Conservation (phyloP, 2,329 filamentous ascomycete species). For the Periconia sp. region DNA sequence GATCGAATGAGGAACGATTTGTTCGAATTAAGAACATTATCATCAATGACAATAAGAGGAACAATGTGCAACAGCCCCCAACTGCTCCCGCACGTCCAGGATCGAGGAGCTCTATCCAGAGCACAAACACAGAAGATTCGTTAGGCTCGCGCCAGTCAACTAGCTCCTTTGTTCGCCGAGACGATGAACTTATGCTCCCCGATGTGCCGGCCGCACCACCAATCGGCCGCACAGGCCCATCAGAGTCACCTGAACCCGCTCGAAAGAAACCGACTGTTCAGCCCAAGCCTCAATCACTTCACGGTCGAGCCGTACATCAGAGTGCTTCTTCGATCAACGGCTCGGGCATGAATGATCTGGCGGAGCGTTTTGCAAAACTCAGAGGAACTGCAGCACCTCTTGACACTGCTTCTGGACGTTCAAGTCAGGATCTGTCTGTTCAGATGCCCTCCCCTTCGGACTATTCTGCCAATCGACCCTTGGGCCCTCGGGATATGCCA, state of each 20-base stretch:
- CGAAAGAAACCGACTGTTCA: constrained; percentile 55
- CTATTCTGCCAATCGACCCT: constrained; percentile 39
- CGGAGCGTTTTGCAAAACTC: constrained; percentile 47
- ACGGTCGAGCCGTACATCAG: constrained; percentile 64
- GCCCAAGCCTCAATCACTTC: constrained; percentile 71
- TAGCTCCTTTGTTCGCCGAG: constrained; percentile 14
- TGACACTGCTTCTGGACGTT: constrained; percentile 26
- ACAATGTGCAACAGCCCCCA: constrained; percentile 55
- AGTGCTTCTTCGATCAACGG: constrained; percentile 29
- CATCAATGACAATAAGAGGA: constrained; percentile 59
- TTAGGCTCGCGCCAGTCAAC: constrained; percentile 22
- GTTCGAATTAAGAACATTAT: constrained; percentile 58
- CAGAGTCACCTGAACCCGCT: constrained; percentile 24
- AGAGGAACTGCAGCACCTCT: constrained; percentile 26
- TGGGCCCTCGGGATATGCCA: constrained; percentile 63
- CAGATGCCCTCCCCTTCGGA: constrained; percentile 52
- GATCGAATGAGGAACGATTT: constrained; percentile 50
- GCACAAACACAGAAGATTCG: not conserved
- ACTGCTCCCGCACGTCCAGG: constrained; percentile 15
- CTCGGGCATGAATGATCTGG: constrained; percentile 31
- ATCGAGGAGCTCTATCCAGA: constrained; percentile 4
- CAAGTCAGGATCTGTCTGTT: constrained; percentile 39
- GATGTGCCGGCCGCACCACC: constrained; percentile 31
- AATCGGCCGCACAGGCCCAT: constrained; percentile 25
- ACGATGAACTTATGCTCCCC: constrained; percentile 45